A percentile compares a stretch with the other conserved stretches of the same genome.
These are phyloP conservation scores for Umbelopsis isabellina DNA, from an alignment of 192 early-diverging fungal genomes.

Conservation along the genomic window DNA sequence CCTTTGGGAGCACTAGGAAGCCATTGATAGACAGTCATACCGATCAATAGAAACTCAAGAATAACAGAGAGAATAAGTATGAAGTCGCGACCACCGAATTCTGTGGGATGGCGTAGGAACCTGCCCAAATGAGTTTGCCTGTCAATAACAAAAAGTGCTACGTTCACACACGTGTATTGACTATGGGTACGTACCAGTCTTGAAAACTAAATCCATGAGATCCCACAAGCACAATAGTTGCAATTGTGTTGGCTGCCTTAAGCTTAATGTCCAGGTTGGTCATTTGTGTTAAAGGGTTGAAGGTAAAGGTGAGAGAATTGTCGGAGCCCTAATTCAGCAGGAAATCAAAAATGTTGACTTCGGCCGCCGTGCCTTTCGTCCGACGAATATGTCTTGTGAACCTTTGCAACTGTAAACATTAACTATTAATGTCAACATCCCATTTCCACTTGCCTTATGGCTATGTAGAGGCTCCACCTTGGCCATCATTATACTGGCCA, in stretches of 20 bases:
- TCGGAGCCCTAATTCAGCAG: no score
- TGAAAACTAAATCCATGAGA: constrained; percentile 25
- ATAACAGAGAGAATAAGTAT: constrained; percentile 26
- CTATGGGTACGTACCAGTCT: constrained; percentile 30
- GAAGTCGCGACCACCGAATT: constrained; percentile 25
- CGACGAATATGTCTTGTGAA: not conserved
- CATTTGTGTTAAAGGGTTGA: constrained; percentile 21
- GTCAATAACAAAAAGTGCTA: constrained; percentile 44
- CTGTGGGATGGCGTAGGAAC: constrained; percentile 14
- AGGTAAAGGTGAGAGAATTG: not conserved
- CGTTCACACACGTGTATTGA: constrained; percentile 31
- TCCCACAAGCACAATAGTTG: constrained; percentile 27
- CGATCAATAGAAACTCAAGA: constrained; percentile 34
- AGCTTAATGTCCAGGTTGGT: constrained; percentile 32
- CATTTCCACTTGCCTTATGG: constrained; percentile 45
- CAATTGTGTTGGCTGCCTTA: constrained; percentile 35
- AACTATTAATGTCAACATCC: constrained; percentile 40
- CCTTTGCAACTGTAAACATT: no score
- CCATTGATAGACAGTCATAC: constrained; percentile 40
- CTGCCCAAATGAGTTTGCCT: constrained; percentile 25
- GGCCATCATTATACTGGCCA: constrained; percentile 63
- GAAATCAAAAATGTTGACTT: not conserved
- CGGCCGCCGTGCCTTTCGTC: not conserved
- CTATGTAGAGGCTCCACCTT: constrained; percentile 40
- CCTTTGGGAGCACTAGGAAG: constrained; percentile 41